Evolutionary conservation across 331 rosid species (phyloP).

Genomic region (Erythrophleum ivorense): DNA sequence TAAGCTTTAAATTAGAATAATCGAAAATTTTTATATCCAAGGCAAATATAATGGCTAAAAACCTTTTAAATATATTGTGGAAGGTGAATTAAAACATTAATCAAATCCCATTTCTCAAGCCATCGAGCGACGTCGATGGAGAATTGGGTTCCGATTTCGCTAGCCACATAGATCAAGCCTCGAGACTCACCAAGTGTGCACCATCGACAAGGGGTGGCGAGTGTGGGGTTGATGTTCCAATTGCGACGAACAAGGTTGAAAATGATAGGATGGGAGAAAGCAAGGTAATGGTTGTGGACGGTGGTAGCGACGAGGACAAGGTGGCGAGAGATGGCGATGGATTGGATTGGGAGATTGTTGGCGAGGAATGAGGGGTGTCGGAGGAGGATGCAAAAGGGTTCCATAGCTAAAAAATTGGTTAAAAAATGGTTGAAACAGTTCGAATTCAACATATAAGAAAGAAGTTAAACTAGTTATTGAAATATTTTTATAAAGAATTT

Average conservation of each 20-base stretch:
- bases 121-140: constrained; percentile 58
- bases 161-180: constrained; percentile 59
- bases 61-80: no score
- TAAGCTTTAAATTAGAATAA: no score
- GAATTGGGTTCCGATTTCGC: constrained; percentile 75
- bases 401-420: no score
- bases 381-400: constrained; percentile 72
- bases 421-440: no score
- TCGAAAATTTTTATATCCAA: no score
- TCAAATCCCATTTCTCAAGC: constrained; percentile 56
- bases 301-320: constrained; percentile 79
- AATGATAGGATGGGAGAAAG: constrained; percentile 66
- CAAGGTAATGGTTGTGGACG: constrained; percentile 44
- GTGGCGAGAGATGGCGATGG: constrained; percentile 53
- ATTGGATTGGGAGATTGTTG: constrained; percentile 67
- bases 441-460: no score
- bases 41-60: no score
- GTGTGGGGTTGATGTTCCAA: constrained; percentile 65
- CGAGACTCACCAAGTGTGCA: constrained; percentile 59
- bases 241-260: constrained; percentile 1
- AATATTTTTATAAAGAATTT: no score
- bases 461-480: no score
- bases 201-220: constrained; percentile 73
- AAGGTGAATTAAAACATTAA: no score
- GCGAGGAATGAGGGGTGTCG: constrained; percentile 85